A percentile compares a stretch with the other conserved stretches of the same genome.
These are phyloP conservation scores for Coelastrella sp. DNA, from an alignment of 139 green algal genomes.

Conservation along the genomic window DNA sequence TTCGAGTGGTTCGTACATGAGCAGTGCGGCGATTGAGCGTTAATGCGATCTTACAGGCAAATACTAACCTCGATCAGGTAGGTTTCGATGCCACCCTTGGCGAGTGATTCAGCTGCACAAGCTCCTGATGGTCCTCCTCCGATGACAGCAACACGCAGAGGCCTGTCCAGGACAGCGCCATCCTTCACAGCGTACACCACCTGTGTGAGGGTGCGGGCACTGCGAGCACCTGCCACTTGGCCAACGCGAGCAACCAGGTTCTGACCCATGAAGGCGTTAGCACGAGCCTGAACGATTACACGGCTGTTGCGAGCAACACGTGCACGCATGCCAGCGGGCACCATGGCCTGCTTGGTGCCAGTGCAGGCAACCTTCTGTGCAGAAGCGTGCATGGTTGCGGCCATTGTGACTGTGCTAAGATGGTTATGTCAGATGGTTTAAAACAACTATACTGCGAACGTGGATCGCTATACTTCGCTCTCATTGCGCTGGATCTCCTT, in stretches of 20 bases:
- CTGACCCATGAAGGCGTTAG: conserved; percentile 11
- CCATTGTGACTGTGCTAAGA: not conserved
- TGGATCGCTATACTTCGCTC: not conserved
- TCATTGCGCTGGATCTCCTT: not conserved
- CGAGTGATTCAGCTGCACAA: conserved; percentile 96
- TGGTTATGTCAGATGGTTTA: not conserved
- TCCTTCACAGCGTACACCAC: conserved; percentile 72
- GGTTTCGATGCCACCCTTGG: conserved; percentile 93
- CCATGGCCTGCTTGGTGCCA: conserved; percentile 1
- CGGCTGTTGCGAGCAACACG: not conserved
- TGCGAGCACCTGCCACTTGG: not conserved
- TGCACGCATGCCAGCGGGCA: conserved; percentile 15
- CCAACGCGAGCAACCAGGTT: not conserved
- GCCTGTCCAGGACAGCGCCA: conserved; percentile 80
- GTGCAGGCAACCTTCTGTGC: conserved; percentile 1
- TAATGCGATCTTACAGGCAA: conserved; percentile 87
- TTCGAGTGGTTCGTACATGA: too few relatives aligned
- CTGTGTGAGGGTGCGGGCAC: not conserved
- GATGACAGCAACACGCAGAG: conserved; percentile 93
- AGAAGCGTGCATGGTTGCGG: conserved; percentile 7
- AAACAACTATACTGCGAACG: not conserved
- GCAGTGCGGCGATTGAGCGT: too few relatives aligned
- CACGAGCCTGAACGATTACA: conserved; percentile 8
- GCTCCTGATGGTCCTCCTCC: conserved; percentile 95
- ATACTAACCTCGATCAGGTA: conserved; percentile 90